Evolutionary conservation across 1,284 basidiomycete genomes (phyloP).

Genomic region (Pyrrhoderma noxium): DNA sequence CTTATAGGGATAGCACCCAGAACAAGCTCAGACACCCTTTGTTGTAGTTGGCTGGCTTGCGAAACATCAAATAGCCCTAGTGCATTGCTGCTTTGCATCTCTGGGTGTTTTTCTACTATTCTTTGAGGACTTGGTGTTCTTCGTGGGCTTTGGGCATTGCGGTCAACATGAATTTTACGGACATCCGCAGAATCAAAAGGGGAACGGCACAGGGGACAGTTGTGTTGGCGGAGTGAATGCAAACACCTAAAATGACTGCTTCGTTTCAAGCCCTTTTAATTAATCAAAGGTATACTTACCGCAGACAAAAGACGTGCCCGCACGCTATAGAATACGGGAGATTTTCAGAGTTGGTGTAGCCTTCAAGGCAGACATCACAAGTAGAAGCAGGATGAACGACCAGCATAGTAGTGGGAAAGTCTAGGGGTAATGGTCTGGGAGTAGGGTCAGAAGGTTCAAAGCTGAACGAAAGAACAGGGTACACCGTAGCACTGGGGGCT

Average conservation of each 20-base stretch:
- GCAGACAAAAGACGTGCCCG: slow-evolving; percentile 37
- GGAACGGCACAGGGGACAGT: slow-evolving; percentile 15
- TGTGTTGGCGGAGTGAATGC: slow-evolving; percentile 12
- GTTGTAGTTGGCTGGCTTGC: slow-evolving; percentile 4
- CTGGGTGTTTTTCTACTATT: background rate
- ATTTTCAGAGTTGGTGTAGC: slow-evolving; percentile 25
- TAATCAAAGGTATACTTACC: background rate
- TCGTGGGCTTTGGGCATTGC: slow-evolving; percentile 2
- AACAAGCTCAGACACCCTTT: slow-evolving; percentile 11
- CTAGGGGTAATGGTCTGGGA: background rate
- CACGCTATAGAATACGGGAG: slow-evolving; percentile 36
- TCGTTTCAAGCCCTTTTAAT: no score
- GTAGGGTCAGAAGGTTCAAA: background rate
- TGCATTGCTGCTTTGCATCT: slow-evolving; percentile 3
- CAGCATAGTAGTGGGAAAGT: slow-evolving; percentile 29
- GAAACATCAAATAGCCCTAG: slow-evolving; percentile 9
- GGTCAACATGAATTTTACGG: slow-evolving; percentile 15
- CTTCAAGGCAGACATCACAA: slow-evolving; percentile 43
- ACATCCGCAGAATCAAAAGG: slow-evolving; percentile 13
- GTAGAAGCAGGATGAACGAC: slow-evolving; percentile 37
- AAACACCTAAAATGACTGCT: slow-evolving; percentile 4
- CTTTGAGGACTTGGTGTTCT: background rate
- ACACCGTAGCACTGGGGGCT: background rate
- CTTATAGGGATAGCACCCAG: background rate
- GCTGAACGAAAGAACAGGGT: background rate